Conservation (phyloP, 495 filamentous ascomycete genomes). For the Neurospora sp. region DNA sequence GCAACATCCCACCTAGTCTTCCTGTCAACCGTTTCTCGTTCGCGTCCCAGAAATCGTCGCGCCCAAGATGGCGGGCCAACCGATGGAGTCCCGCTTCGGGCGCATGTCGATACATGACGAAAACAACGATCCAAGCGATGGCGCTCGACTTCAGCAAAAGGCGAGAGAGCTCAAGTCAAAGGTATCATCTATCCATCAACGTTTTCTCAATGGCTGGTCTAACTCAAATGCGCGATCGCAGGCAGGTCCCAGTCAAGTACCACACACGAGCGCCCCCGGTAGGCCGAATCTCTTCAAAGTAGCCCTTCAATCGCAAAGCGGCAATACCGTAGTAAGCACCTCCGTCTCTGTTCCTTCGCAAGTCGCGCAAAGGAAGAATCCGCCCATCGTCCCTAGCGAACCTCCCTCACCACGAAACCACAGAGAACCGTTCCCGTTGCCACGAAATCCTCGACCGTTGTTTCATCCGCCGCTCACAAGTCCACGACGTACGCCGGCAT, state of each 20-base stretch:
- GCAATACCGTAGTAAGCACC: conserved; percentile 38
- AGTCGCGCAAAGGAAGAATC: conserved; percentile 43
- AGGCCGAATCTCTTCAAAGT: conserved; percentile 69
- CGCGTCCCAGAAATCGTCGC: not conserved
- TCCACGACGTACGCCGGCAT: not conserved
- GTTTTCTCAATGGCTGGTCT: conserved; percentile 9
- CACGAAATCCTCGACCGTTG: not conserved
- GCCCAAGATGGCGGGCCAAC: conserved; percentile 37
- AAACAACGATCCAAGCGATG: conserved; percentile 46
- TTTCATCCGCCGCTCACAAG: not conserved
- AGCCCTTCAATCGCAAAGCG: conserved; percentile 60
- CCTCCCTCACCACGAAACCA: conserved; percentile 27
- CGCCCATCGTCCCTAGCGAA: conserved; percentile 7
- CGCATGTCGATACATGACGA: conserved; percentile 74
- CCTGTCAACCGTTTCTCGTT: not conserved
- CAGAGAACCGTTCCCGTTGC: conserved; percentile 11
- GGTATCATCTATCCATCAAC: conserved; percentile 30
- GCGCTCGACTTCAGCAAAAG: conserved; percentile 45
- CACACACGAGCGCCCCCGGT: conserved; percentile 46
- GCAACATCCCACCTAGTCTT: not conserved
- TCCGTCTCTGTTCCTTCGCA: conserved; percentile 59
- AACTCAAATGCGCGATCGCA: conserved; percentile 33
- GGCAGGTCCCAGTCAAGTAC: conserved; percentile 34
- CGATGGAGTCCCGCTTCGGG: conserved; percentile 71
- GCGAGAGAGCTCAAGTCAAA: conserved; percentile 34